These are phyloP conservation scores for Ruellia speciosa DNA, from an alignment of 305 asterid species.

Conservation along the genomic window DNA sequence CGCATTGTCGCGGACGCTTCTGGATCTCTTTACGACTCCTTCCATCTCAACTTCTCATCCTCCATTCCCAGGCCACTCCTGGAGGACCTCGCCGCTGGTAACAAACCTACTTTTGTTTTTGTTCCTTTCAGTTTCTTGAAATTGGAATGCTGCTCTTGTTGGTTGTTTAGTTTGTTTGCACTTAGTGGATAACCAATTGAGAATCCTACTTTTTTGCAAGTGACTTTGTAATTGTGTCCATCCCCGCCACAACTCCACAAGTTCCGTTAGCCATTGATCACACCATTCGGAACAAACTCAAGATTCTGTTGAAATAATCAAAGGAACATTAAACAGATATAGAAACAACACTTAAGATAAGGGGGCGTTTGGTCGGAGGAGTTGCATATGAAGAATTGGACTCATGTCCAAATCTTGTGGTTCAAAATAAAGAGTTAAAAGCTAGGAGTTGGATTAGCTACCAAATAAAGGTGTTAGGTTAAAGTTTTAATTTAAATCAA, in stretches of 20 bases:
- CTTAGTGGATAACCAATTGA: background rate
- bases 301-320: background rate
- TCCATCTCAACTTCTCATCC: constrained; percentile 91
- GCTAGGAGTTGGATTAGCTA: too few species aligned
- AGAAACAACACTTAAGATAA: background rate
- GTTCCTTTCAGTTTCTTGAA: background rate
- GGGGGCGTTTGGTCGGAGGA: too few species aligned
- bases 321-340: background rate
- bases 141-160: background rate
- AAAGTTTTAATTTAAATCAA: too few species aligned
- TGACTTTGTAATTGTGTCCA: background rate
- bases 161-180: background rate
- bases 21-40: constrained; percentile 65
- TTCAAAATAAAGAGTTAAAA: too few species aligned
- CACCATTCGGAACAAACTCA: background rate
- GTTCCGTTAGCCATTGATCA: background rate
- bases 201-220: background rate
- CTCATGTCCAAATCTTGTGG: too few species aligned
- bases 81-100: constrained; percentile 88
- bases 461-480: too few species aligned
- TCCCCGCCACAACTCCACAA: background rate
- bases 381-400: too few species aligned
- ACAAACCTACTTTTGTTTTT: background rate
- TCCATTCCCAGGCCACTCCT: constrained; percentile 83
- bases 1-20: constrained; percentile 68